Evolutionary conservation across 1,284 basidiomycete species (phyloP), one percentile per base, ranked within the genome.

Genomic region (Ceratobasidium sp.): DNA sequence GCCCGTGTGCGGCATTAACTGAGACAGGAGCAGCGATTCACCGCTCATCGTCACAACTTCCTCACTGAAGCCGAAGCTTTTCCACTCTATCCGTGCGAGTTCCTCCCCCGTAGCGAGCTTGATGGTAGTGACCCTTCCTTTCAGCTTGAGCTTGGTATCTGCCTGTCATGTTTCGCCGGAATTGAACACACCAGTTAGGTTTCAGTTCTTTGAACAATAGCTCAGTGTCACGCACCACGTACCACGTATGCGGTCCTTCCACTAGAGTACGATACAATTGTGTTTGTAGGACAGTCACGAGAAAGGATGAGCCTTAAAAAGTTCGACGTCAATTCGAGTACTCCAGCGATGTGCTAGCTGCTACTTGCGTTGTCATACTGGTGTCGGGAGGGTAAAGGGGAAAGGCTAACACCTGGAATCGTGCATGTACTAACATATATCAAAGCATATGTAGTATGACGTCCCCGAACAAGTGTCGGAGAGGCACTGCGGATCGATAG

Each of bases 351-450:
- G 12, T 35, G 30, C 30, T 46, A 23, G 23, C 7, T 8, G 48
- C n/a, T 20, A 54, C 70, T 50, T 41, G 41, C 70, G 70, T 74
- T 16, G 70, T 52, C 70, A 74, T 74, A 30, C 54, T 27, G 54
- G 54, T 55, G 8, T 23, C 12, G 23, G 23, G 54, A 10, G 12
- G 41, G 41, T 6, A 10, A 10, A 12, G 41, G 41, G 41, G n/a
- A n/a, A n/a, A n/a, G 41, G 7, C 38, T 38, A 44, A 44, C 8
- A 12, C 41, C 8, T 44, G 41, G 41, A 44, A 44, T 12, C 8
- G 3, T 44, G 41, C 41, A 44, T 1, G 8, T 10, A 44, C 3
- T 10, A 44, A 44, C 12, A 44, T 44, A 10, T 44, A 44, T 44
- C n/a, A n/a, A n/a, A n/a, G n/a, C n/a, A 44, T 44, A 44, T 44